Base-by-base conservation (phyloP, 2,329 filamentous ascomycete species). In the Colletotrichum zoysiae region DNA sequence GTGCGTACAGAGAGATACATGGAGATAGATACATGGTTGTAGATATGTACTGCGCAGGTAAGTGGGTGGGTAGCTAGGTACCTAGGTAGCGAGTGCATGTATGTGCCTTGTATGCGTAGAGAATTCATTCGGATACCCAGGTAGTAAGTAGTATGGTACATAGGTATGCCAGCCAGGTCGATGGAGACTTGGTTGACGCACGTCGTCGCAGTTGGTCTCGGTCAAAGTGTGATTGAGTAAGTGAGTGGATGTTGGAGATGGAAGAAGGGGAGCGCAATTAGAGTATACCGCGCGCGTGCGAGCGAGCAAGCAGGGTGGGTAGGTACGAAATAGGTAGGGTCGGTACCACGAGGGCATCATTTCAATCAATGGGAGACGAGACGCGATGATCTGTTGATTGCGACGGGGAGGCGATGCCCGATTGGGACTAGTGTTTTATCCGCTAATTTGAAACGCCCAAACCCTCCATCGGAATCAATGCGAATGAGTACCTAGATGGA, bases 361-460 rank as follows among this genome's bases (percentile, higher is more conserved):
- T n/a, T 48, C 68, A 68, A 74, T 74, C 69, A 74, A 74, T 74
- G 64, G 26, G 71, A 74, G 71, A 73, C 64, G 71, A 74, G 71
- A 73, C 64, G 42, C 57, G 71, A 65, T 53, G 71, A 69, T 64
- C 56, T 72, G 71, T 58, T 60, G 57, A 69, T 50, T 46, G 44
- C 44, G 56, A 62, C 69, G 60, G 58, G 58, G 55, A 69, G 44
- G 12, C 70, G 40, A 62, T 42, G 12, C 71, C 65, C 30, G 16
- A 72, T 65, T 12, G 30, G 50, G 68, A 48, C 42, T 75, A 75
- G 74, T 67, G 71, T 3, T n/a, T 35, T 38, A 42, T 55, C 69
- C 65, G 69, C 70, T 61, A 58, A 70, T 74, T 73, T 75, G 74
- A 75, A 75, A 75, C 74, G 65, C 62, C 60, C 70, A 65, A 71